These are phyloP conservation scores for Eustoma russellianum DNA, from an alignment of 257 asterid genomes.

Conservation along the genomic window DNA sequence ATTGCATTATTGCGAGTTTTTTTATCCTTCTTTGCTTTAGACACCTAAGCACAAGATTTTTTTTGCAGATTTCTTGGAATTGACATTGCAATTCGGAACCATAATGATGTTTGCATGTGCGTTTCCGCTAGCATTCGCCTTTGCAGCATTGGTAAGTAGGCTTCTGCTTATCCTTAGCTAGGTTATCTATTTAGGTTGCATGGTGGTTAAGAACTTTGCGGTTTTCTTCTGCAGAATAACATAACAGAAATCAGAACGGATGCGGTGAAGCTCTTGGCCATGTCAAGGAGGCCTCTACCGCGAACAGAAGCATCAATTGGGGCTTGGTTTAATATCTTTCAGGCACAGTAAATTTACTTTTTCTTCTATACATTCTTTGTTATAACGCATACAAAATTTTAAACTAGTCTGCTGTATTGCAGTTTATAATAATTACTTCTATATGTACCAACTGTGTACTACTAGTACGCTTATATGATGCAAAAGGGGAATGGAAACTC, in stretches of 20 bases:
- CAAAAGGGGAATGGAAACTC: slow-evolving; percentile 69
- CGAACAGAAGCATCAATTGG: slow-evolving; percentile 83
- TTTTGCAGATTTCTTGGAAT: slow-evolving; percentile 77
- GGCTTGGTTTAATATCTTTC: slow-evolving; percentile 95
- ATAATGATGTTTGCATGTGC: slow-evolving; percentile 99
- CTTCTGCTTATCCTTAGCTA: background rate
- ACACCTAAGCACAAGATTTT: slow-evolving; percentile 1
- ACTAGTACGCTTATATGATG: slow-evolving; percentile 74
- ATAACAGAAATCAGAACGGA: slow-evolving; percentile 87
- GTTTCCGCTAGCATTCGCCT: slow-evolving; percentile 86
- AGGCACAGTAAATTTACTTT: slow-evolving; percentile 25
- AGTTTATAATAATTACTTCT: slow-evolving; percentile 82
- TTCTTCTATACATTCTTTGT: slow-evolving; percentile 4
- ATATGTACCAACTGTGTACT: slow-evolving; percentile 83
- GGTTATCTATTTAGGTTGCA: background rate
- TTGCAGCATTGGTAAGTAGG: slow-evolving; percentile 65
- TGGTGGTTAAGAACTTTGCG: background rate
- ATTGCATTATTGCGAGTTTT: background rate
- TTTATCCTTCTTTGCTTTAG: background rate
- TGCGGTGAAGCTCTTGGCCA: slow-evolving; percentile 79
- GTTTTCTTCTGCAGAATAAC: slow-evolving; percentile 46
- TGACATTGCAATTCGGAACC: slow-evolving; percentile 93
- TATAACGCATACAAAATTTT: background rate
- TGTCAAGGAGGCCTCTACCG: slow-evolving; percentile 86
- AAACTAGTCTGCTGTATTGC: slow-evolving; percentile 20